Evolutionary conservation across 805 yeast species (phyloP).

Genomic region (Wickerhamiella lipophila): DNA sequence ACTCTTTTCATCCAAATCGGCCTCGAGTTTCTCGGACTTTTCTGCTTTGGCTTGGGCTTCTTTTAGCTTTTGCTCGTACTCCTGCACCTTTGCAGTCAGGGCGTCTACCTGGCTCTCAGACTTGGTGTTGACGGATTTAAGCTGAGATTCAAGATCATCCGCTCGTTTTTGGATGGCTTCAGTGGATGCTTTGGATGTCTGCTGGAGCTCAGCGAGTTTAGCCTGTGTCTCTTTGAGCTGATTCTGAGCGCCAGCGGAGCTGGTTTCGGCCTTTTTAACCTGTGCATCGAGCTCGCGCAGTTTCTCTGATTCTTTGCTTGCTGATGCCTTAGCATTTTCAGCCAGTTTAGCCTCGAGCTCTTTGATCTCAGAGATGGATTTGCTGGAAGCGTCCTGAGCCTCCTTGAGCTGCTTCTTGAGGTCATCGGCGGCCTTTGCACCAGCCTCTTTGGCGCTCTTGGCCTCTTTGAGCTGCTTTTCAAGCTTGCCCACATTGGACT

Average conservation of each 20-base stretch:
- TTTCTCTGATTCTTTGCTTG: neutral
- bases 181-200: neutral
- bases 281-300: neutral
- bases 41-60: neutral
- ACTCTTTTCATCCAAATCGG: slow-evolving; percentile 23
- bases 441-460: too few species aligned
- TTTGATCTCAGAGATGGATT: neutral
- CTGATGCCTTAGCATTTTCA: neutral
- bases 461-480: neutral
- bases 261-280: slow-evolving; percentile 11
- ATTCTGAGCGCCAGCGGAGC: neutral
- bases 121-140: neutral
- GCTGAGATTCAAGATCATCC: neutral
- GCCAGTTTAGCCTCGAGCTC: neutral
- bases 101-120: slow-evolving; percentile 4
- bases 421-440: too few species aligned
- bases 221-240: neutral
- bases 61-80: neutral
- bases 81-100: neutral
- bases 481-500: neutral
- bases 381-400: neutral
- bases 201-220: neutral
- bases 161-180: neutral
- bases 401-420: slow-evolving; percentile 3
- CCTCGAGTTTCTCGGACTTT: slow-evolving; percentile 7